These are phyloP conservation scores for Centella asiatica DNA, from an alignment of 129 eudicot species.

Conservation along the genomic window DNA sequence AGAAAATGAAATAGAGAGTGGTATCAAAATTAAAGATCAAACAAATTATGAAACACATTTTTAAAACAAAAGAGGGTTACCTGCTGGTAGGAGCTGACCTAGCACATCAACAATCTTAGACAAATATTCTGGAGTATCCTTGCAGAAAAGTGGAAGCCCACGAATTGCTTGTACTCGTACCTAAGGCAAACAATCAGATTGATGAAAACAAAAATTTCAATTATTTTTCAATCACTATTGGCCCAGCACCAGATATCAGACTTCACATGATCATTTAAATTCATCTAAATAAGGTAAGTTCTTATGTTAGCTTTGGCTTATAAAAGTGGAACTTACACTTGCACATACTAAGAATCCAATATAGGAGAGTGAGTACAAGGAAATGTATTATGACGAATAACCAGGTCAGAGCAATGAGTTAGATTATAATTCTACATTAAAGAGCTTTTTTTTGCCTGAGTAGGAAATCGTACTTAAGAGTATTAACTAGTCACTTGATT, in stretches of 20 bases:
- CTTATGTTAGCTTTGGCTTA: background rate
- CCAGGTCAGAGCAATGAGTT: background rate
- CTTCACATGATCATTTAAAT: background rate
- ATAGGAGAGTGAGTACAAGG: background rate
- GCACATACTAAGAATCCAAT: background rate
- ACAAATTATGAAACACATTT: background rate
- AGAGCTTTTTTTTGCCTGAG: no score
- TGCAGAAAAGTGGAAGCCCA: slow-evolving; percentile 65
- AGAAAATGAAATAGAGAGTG: background rate
- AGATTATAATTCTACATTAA: background rate
- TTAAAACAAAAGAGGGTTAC: slow-evolving; percentile 17
- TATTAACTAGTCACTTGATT: background rate
- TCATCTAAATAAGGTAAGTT: background rate
- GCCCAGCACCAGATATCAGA: background rate
- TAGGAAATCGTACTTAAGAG: no score
- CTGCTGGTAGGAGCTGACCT: slow-evolving; percentile 44
- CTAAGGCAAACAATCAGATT: slow-evolving; percentile 19
- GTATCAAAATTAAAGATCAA: background rate
- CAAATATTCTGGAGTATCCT: slow-evolving; percentile 55
- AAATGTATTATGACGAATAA: background rate
- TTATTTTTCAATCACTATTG: background rate
- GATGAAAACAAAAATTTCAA: background rate
- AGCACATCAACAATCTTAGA: slow-evolving; percentile 50
- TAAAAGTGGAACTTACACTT: background rate
- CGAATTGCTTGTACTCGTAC: slow-evolving; percentile 72